These are phyloP conservation scores for Penicillium sclerotigenum DNA, from an alignment of 2,329 filamentous ascomycete species.

Conservation along the genomic window DNA sequence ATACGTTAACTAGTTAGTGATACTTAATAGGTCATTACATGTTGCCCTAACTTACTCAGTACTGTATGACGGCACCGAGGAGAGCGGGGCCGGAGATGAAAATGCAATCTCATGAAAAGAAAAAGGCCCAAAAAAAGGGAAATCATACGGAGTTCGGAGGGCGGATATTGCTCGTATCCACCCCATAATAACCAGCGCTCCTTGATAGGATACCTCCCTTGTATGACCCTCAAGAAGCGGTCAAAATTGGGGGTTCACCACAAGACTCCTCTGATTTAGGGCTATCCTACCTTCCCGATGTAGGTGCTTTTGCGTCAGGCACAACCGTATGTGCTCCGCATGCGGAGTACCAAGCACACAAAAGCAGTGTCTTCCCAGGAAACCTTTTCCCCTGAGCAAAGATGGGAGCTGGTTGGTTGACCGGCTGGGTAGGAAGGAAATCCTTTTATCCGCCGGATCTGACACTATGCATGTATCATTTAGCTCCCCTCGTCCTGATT, in stretches of 20 bases:
- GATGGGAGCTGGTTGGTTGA: background rate
- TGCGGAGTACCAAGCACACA: background rate
- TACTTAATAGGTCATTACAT: background rate
- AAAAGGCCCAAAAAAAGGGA: background rate
- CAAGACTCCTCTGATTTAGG: background rate
- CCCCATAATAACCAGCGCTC: background rate
- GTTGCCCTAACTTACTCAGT: background rate
- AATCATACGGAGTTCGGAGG: background rate
- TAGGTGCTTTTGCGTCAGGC: background rate
- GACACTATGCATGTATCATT: background rate
- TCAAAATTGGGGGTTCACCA: background rate
- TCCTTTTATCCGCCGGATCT: background rate
- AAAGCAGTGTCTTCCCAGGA: background rate
- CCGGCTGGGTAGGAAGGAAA: background rate
- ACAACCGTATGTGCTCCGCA: background rate
- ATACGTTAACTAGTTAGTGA: too few relatives aligned
- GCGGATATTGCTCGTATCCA: background rate
- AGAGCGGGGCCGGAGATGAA: conserved; percentile 10
- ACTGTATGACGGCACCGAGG: background rate
- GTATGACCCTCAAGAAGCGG: background rate
- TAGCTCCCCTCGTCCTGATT: background rate
- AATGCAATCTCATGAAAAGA: background rate
- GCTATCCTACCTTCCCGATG: background rate
- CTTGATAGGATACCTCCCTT: background rate
- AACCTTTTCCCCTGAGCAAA: background rate